Evolutionary conservation across 805 yeast genomes (phyloP).

Genomic region (Kazachstania psychrophila): DNA sequence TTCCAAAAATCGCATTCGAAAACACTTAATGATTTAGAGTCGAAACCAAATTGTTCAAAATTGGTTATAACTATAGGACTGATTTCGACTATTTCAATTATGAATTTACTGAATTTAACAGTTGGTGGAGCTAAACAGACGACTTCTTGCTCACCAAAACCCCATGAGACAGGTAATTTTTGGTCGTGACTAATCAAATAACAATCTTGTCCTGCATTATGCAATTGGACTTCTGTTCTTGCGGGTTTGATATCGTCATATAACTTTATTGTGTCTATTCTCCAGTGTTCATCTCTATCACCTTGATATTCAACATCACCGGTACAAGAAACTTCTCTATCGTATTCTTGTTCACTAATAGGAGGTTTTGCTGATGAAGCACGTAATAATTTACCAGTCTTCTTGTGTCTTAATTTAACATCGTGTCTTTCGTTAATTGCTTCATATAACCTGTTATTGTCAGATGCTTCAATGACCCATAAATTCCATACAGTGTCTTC

Average conservation of each 20-base stretch:
- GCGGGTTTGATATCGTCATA: constrained; percentile 52
- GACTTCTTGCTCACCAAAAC: constrained; percentile 76
- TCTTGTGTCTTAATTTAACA: constrained; percentile 60
- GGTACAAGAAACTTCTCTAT: constrained; percentile 67
- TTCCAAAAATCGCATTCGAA: background rate
- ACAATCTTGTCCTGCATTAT: constrained; percentile 62
- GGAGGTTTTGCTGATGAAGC: constrained; percentile 72
- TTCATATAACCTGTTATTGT: constrained; percentile 15
- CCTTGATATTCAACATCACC: constrained; percentile 57
- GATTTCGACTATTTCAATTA: constrained; percentile 2
- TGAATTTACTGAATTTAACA: constrained; percentile 3
- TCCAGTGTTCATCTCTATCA: constrained; percentile 63
- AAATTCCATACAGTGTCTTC: constrained; percentile 54
- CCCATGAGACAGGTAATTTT: constrained; percentile 75
- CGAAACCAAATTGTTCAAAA: background rate
- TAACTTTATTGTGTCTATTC: constrained; percentile 36
- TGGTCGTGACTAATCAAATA: constrained; percentile 61
- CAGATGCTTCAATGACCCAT: constrained; percentile 54
- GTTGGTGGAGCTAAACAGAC: constrained; percentile 68
- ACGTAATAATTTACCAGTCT: constrained; percentile 58
- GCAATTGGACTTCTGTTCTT: constrained; percentile 44
- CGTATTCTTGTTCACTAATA: constrained; percentile 81
- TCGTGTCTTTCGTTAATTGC: constrained; percentile 45
- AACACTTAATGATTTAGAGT: background rate
- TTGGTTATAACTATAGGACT: background rate